These are phyloP conservation scores for Stenocarpella maydis DNA, from an alignment of 2,329 filamentous ascomycete genomes.

Conservation along the genomic window DNA sequence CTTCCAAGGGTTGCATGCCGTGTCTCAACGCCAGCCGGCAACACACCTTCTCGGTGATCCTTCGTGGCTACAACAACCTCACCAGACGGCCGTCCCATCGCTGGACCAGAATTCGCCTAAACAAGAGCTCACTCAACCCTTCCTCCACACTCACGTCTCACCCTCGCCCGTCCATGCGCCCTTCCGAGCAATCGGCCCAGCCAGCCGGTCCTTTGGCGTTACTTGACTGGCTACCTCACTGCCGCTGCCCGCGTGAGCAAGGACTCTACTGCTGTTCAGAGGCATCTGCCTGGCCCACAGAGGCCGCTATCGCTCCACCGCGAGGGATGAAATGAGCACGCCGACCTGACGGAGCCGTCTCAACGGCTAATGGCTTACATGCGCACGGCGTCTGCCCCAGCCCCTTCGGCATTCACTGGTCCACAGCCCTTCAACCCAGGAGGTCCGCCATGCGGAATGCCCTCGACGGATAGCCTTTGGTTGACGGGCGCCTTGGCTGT, in stretches of 20 bases:
- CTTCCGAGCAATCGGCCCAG: conserved; percentile 18
- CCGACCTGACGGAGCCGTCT: not conserved
- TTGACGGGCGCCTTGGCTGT: not conserved
- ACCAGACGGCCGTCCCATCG: not conserved
- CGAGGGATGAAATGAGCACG: not conserved
- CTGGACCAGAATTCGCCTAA: not conserved
- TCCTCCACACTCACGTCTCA: not conserved
- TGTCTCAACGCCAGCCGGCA: not conserved
- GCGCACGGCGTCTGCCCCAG: not conserved
- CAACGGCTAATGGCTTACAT: not conserved
- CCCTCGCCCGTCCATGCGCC: conserved; percentile 11
- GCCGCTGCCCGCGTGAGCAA: conserved; percentile 1
- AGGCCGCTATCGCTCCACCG: not conserved
- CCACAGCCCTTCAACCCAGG: not conserved
- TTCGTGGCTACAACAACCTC: not conserved
- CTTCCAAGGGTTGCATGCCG: too few species aligned
- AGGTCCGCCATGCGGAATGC: not conserved
- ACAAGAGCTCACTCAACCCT: not conserved
- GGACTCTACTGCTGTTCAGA: not conserved
- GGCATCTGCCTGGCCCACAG: not conserved
- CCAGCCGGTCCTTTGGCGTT: not conserved
- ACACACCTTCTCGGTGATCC: not conserved
- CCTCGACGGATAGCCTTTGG: not conserved
- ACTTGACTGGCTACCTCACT: not conserved
- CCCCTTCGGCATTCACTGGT: not conserved